Percentiles rank a stretch among this genome's conserved stretches.
Evolutionary conservation across 345 rosid genomes (phyloP).

Genomic region (Eucalyptus erythrocorys): DNA sequence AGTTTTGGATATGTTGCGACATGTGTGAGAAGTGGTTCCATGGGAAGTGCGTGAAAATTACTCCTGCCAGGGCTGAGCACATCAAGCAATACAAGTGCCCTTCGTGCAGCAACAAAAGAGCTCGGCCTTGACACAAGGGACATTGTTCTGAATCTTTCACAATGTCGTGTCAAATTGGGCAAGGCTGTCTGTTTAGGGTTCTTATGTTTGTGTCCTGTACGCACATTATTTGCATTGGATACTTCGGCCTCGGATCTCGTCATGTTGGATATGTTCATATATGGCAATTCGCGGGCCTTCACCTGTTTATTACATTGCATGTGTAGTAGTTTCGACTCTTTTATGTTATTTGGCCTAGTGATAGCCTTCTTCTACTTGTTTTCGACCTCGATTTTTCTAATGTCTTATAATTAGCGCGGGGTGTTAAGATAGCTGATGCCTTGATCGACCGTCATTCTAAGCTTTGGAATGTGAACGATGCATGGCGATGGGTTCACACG

Average conservation of each 20-base stretch:
- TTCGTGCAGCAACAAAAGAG: slow-evolving; percentile 79
- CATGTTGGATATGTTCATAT: not conserved
- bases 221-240: not conserved
- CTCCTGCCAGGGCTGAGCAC: slow-evolving; percentile 81
- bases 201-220: not conserved
- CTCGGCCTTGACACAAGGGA: slow-evolving; percentile 25
- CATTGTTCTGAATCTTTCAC: not conserved
- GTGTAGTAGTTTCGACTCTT: not conserved
- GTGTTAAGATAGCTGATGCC: not conserved
- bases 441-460: not conserved
- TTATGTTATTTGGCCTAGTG: not conserved
- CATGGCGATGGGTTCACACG: not conserved
- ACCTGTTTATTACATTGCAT: not conserved
- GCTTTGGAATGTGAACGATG: not conserved
- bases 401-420: not conserved
- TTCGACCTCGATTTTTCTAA: not conserved
- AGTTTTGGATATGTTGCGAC: slow-evolving; percentile 79
- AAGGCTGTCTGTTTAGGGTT: not conserved
- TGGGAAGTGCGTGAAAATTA: slow-evolving; percentile 74
- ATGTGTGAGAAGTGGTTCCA: slow-evolving; percentile 78
- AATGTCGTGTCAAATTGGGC: not conserved
- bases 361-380: not conserved
- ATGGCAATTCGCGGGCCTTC: not conserved
- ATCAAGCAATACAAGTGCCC: slow-evolving; percentile 86
- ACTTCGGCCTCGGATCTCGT: not conserved